phyloP scores from a whole-genome alignment of 2,329 filamentous ascomycete genomes.

The Ceratocystis variospora region DNA sequence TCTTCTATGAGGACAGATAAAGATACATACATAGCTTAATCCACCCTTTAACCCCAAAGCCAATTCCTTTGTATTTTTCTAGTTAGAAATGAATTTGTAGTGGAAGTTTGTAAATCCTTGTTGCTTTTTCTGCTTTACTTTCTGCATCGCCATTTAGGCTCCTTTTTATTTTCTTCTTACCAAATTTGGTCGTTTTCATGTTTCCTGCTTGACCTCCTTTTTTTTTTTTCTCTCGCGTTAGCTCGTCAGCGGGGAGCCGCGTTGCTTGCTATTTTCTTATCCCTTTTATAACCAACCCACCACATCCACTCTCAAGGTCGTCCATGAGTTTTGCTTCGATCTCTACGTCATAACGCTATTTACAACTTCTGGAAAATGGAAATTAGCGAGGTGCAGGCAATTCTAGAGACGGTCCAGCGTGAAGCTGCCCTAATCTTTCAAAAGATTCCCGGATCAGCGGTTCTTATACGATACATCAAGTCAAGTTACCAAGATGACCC shows the following conservation, averaged over 20 bases:
- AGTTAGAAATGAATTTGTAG: too few relatives aligned
- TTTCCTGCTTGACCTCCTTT: constrained; percentile 6
- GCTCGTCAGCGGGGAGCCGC: background rate
- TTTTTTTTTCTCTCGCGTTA: constrained; percentile 4
- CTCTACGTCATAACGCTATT: background rate
- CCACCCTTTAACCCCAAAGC: too few relatives aligned
- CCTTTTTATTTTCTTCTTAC: background rate
- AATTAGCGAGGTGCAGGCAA: constrained; percentile 44
- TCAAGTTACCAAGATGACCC: constrained; percentile 97
- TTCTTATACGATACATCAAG: constrained; percentile 86
- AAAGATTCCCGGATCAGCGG: constrained; percentile 82
- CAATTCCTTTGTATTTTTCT: too few relatives aligned
- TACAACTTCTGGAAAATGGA: constrained; percentile 37
- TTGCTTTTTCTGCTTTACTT: background rate
- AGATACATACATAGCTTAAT: too few relatives aligned
- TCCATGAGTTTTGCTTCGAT: background rate
- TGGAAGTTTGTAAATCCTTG: background rate
- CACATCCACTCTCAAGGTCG: background rate
- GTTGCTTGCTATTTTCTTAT: background rate
- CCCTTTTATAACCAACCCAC: background rate
- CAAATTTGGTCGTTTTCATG: constrained; percentile 1
- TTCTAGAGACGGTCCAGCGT: constrained; percentile 39
- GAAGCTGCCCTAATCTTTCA: constrained; percentile 57
- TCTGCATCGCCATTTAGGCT: background rate
- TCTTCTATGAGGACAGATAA: too few relatives aligned